Evolutionary conservation across 163 green algal species (phyloP), one percentile per base, ranked within the genome.

Genomic region (Scenedesmus sp.): DNA sequence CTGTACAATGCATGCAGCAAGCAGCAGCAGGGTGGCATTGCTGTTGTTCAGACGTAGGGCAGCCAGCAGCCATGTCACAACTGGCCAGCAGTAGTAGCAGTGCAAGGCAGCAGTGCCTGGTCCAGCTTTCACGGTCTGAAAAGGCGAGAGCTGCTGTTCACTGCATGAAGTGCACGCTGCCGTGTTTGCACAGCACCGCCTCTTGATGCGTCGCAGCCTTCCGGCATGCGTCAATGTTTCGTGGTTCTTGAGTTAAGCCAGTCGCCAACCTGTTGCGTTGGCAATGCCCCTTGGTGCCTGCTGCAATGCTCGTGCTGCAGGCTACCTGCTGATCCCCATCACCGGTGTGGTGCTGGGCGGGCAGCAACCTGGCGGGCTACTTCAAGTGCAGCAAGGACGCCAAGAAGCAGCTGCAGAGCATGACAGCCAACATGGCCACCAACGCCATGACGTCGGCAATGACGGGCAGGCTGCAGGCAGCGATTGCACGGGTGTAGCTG

Each of bases 341-440:
- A 97, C 98, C 68, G 97, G 95, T 20, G 82, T 98, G 51, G 92
- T 98, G 56, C 94, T 99, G 87, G 97, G 90, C 73, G 87, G n/a
- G 89, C 49, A 95, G 95, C 91, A 99, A 99, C 92, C 94, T 98
- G 22, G 92, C 95, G 30, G 97, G 97, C 22, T 99, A 98, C 94
- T 97, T 97, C 90, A 98, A 97, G 89, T 98, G 96, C 93, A 96
- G 92, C 93, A 96, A 95, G 68, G 95, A 97, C 68, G 94, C 95
- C 18, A 94, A 95, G 85, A 93, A 94, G 53, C 89, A 94, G 88
- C 88, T 97, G 70, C 92, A 94, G 86, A 92, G 49, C 84, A 95
- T 94, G 85, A 93, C 88, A n/a, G 65, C 88, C n/a, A 92, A 88
- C 88, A 88, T 92, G 59, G 80, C 81, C n/a, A 92, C 78, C 18